Percentiles rank a stretch among this genome's conserved stretches.
phyloP scores from a whole-genome alignment of 2,329 filamentous ascomycete species.

The Fusarium pseudocircinatum region DNA sequence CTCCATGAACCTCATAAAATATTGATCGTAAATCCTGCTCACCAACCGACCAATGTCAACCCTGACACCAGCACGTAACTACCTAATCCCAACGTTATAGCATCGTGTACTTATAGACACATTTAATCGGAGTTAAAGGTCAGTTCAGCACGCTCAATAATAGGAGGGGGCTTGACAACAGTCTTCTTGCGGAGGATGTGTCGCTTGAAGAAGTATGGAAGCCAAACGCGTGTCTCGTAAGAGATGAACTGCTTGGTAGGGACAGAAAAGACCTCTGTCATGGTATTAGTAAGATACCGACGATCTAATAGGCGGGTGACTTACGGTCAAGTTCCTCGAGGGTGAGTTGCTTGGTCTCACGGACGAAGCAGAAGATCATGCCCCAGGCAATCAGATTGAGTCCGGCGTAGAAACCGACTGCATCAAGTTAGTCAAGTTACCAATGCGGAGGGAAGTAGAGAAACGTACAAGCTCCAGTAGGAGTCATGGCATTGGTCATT shows the following conservation, averaged over 20 bases:
- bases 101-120: accelerated
- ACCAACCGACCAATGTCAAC: too few relatives aligned
- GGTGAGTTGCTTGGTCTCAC: conserved; percentile 61
- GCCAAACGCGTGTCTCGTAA: conserved; percentile 47
- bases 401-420: conserved; percentile 55
- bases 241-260: conserved; percentile 43
- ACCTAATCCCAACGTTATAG: accelerated
- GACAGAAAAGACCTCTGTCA: conserved; percentile 46
- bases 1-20: not conserved
- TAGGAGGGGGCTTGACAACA: conserved; percentile 45
- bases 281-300: not conserved
- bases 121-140: conserved; percentile 1
- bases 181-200: conserved; percentile 47
- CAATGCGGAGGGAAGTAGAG: too few relatives aligned
- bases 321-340: conserved; percentile 58
- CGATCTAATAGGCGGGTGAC: not conserved
- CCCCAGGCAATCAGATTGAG: conserved; percentile 57
- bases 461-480: conserved; percentile 45
- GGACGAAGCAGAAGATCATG: conserved; percentile 60
- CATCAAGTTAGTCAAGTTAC: conserved; percentile 18
- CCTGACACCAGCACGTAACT: not conserved
- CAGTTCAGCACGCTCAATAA: conserved; percentile 39
- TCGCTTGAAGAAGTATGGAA: conserved; percentile 52
- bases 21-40: not conserved
- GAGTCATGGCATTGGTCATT: conserved; percentile 46